Base-by-base conservation (phyloP, 2,329 filamentous ascomycete genomes). In the Pyricularia sp. region DNA sequence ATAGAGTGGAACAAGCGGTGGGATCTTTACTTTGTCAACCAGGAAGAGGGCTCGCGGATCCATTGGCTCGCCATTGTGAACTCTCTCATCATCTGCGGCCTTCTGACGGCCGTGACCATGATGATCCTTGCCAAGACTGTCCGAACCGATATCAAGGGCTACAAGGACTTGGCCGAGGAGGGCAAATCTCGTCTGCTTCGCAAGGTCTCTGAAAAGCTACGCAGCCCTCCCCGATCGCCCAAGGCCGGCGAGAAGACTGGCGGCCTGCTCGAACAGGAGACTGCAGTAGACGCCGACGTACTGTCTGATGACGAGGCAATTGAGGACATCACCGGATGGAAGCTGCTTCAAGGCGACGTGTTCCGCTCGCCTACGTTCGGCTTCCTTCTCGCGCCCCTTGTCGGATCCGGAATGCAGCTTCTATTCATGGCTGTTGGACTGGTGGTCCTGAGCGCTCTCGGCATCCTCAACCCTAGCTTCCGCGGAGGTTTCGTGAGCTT, bases 61-160 rank as follows among this genome's bases (percentile, higher is more conserved):
- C 93, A 97, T 77, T 96, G 92, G 92, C 83, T 97, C 69, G 92
- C 93, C 50, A 94, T 97, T 71, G 79, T 95, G 78, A 97, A 96
- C 80, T 95, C 92, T 0, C 79, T 97, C 72, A 90, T 93, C 72
- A 95, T 97, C 72, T 92, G 90, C 66, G 90, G 90, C 7, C 82
- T 95, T 50, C 81, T 97, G 61, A 93, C 91, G 1, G 89, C 90
- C 23, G 88, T 93, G 50, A 91, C 95, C 28, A 86, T 92, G 70
- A 91, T 96, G 76, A 94, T 97, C 70, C 82, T 95, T 73, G 86
- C 91, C 33, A 88, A 91, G 74, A 96, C 93, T 0, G 87, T 94
- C 66, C 87, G 90, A 68, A 88, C 89, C 64, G 92, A 96, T 72
- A 91, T 94, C 78, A 93, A 92, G 79, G 86, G 85, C 25, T 90